A percentile compares a stretch with the other conserved stretches of the same genome.
Evolutionary conservation across 1,284 basidiomycete genomes (phyloP).

Genomic region (Earliella scabrosa): DNA sequence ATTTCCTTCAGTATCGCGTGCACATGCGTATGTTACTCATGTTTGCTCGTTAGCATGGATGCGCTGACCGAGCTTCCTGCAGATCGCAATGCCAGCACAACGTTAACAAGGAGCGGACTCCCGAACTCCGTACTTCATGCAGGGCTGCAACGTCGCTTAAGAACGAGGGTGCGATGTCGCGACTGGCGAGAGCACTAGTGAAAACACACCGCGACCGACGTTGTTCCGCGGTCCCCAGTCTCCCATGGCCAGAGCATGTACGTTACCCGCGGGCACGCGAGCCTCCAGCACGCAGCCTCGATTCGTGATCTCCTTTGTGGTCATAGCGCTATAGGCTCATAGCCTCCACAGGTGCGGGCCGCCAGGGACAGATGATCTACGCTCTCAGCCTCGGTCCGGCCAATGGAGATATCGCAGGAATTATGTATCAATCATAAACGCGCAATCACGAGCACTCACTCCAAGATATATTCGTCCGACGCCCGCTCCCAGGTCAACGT

Average conservation of each 20-base stretch:
- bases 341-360: not conserved
- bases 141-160: conserved; percentile 16
- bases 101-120: not conserved
- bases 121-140: not conserved
- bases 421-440: conserved; percentile 8
- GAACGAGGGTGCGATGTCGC: conserved; percentile 22
- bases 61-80: too few species aligned
- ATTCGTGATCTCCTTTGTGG: too few species aligned
- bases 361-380: conserved; percentile 3
- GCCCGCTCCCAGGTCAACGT: not conserved
- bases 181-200: conserved; percentile 4
- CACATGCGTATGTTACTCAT: too few species aligned
- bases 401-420: too few species aligned
- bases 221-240: conserved; percentile 16
- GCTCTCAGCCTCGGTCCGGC: conserved; percentile 8
- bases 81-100: too few species aligned
- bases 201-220: conserved; percentile 8
- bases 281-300: too few species aligned
- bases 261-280: too few species aligned
- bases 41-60: too few species aligned
- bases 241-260: too few species aligned
- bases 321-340: too few species aligned
- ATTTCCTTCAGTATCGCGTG: too few species aligned
- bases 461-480: conserved; percentile 1
- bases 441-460: not conserved